Base-by-base conservation (phyloP, 2,329 filamentous ascomycete species). In the Tolypocladium pustulatum region DNA sequence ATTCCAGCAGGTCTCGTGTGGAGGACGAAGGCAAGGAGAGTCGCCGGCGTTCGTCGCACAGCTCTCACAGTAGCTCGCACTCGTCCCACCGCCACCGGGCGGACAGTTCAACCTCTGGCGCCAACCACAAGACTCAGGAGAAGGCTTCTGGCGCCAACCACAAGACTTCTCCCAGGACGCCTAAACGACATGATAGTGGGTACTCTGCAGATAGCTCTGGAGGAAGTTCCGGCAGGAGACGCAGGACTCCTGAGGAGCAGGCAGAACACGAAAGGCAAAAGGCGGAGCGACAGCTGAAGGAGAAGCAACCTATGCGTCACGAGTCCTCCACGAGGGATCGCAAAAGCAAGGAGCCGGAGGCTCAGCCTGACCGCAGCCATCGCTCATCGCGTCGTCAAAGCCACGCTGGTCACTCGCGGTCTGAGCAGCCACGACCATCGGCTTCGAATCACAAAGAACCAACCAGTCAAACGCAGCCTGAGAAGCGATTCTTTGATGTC, bases 231-330 rank as follows among this genome's bases (percentile, higher is more conserved):
- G 63, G 67, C 32, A 66, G 67, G 58, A 68, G 64, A 57, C 72
- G 73, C 49, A 75, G 78, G 59, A 79, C 76, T 3, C 69, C 73
- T 2, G 78, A 81, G 61, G 78, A 82, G 63, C 78, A 80, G 60
- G 77, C 73, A 20, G 76, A 74, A 2, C 76, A 81, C 57, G 80
- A 83, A 1, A 76, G 67, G 61, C 75, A 75, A 60, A 81, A 77
- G 66, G 75, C 75, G 1, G 78, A 81, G 63, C 75, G 76, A 34
- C 75, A 51, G 63, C 61, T n/a, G 25, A 57, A 55, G 27, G 62
- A 73, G 40, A 67, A 65, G 58, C 65, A 69, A 38, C 64, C 62
- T 38, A 71, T 72, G 55, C 61, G 61, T 30, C 60, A 62, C 49
- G 69, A 68, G 51, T 49, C 59, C 25, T 56, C 64, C 27, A 62